A percentile compares a stretch with the other conserved stretches of the same genome.
These are phyloP conservation scores for Blastobotrys indianensis DNA, from an alignment of 1,139 yeast genomes.

Conservation along the genomic window DNA sequence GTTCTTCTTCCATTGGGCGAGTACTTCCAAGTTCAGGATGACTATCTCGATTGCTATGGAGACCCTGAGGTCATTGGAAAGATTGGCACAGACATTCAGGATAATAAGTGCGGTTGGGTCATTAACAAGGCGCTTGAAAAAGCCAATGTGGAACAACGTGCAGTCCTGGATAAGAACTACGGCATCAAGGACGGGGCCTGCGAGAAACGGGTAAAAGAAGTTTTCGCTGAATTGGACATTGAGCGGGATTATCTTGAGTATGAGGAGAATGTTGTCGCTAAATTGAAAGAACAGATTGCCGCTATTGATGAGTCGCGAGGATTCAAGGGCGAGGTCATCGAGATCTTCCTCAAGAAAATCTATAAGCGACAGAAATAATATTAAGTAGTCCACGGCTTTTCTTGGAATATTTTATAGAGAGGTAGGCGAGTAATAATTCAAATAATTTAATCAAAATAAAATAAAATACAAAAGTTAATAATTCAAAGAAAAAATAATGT, in stretches of 20 bases:
- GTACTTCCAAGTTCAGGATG: constrained; percentile 98
- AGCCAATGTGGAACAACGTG: constrained; percentile 76
- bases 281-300: constrained; percentile 59
- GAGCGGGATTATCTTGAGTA: constrained; percentile 68
- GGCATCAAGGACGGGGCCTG: constrained; percentile 71
- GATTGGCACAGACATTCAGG: constrained; percentile 97
- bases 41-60: constrained; percentile 93
- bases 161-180: constrained; percentile 76
- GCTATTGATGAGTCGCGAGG: constrained; percentile 85
- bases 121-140: constrained; percentile 84
- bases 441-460: constrained; percentile 1
- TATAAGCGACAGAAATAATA: constrained; percentile 83
- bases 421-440: neutral
- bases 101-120: constrained; percentile 98
- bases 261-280: constrained; percentile 69
- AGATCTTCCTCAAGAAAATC: constrained; percentile 79
- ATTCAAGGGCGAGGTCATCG: constrained; percentile 77
- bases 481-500: constrained; percentile 3
- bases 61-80: constrained; percentile 97
- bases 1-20: constrained; percentile 93
- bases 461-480: constrained; percentile 7
- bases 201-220: constrained; percentile 67
- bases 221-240: constrained; percentile 70
- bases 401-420: neutral
- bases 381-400: neutral